Evolutionary conservation across 2,329 filamentous ascomycete genomes (phyloP).

Genomic region (Phyllosticta capitalensis): DNA sequence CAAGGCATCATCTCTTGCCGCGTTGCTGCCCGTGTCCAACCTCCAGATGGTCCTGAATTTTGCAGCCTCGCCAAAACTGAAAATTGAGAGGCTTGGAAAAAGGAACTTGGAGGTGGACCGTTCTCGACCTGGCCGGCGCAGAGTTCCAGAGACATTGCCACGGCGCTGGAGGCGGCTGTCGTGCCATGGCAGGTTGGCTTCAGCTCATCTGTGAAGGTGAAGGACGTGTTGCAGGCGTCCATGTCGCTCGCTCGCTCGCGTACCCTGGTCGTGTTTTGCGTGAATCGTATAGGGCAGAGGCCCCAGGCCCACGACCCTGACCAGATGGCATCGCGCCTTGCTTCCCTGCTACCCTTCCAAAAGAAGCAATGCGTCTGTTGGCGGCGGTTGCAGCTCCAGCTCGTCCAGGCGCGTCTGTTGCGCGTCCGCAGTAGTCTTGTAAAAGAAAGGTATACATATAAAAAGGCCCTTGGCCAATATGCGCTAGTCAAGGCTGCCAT

Average conservation of each 20-base stretch:
- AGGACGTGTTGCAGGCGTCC: not conserved
- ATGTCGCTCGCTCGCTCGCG: not conserved
- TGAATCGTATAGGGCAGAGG: too few relatives aligned
- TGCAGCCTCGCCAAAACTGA: not conserved
- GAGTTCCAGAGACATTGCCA: not conserved
- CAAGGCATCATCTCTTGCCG: not conserved
- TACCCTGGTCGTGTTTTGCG: too few relatives aligned
- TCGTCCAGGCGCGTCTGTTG: not conserved
- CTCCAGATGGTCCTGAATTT: not conserved
- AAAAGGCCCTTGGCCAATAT: not conserved
- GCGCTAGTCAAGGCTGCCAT: not conserved
- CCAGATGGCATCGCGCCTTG: not conserved
- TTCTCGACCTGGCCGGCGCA: not conserved
- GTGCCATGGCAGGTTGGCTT: conserved; percentile 5
- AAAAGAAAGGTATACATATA: not conserved
- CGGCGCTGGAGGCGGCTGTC: conserved; percentile 4
- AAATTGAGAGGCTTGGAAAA: not conserved
- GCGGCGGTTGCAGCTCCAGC: not conserved
- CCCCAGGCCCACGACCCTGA: not conserved
- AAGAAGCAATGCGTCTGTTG: not conserved
- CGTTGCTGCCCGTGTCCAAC: not conserved
- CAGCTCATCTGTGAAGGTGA: too few relatives aligned
- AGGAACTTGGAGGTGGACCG: not conserved
- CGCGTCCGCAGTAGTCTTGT: not conserved
- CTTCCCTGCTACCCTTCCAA: not conserved